Percentiles rank a stretch among this genome's conserved stretches.
Conservation (phyloP, 768 basidiomycete species). For the Hebeloma cylindrosporum region DNA sequence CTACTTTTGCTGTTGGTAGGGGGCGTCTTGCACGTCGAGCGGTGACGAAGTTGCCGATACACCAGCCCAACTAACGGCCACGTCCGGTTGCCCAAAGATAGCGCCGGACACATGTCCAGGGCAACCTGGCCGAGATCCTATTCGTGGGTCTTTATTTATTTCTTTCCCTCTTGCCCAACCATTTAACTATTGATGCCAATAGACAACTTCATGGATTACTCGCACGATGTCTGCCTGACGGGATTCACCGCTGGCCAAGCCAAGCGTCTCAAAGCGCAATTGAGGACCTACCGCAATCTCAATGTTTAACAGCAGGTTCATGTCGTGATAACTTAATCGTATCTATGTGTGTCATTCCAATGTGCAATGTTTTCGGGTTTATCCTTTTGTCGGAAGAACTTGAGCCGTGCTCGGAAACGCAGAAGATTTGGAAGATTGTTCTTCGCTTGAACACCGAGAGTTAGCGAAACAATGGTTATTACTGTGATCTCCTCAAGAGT, state of each 20-base stretch:
- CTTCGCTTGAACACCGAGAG: too few relatives aligned
- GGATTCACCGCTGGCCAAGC: slow-evolving; percentile 38
- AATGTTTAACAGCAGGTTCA: too few relatives aligned
- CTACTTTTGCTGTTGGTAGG: too few relatives aligned
- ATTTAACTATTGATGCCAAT: neutral
- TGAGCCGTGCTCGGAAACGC: too few relatives aligned
- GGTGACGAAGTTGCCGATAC: slow-evolving; percentile 42
- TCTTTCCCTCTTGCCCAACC: too few relatives aligned
- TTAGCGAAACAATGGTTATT: too few relatives aligned
- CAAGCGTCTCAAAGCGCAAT: slow-evolving; percentile 6
- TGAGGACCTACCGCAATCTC: slow-evolving; percentile 11
- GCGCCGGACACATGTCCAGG: slow-evolving; percentile 33
- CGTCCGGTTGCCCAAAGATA: slow-evolving; percentile 36
- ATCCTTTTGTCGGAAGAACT: too few relatives aligned
- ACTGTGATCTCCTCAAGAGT: too few relatives aligned
- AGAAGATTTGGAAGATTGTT: too few relatives aligned
- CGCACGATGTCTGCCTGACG: slow-evolving; percentile 42
- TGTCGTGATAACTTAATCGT: too few relatives aligned
- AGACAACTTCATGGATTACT: slow-evolving; percentile 49
- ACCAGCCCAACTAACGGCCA: slow-evolving; percentile 34
- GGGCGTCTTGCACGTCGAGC: slow-evolving; percentile 20
- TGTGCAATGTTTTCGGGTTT: too few relatives aligned
- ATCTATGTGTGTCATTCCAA: too few relatives aligned
- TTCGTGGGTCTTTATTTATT: slow-evolving; percentile 20
- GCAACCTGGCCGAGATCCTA: slow-evolving; percentile 36